phyloP scores from a whole-genome alignment of 352 stramenopile genomes.

The Globisporangium barbulae region DNA sequence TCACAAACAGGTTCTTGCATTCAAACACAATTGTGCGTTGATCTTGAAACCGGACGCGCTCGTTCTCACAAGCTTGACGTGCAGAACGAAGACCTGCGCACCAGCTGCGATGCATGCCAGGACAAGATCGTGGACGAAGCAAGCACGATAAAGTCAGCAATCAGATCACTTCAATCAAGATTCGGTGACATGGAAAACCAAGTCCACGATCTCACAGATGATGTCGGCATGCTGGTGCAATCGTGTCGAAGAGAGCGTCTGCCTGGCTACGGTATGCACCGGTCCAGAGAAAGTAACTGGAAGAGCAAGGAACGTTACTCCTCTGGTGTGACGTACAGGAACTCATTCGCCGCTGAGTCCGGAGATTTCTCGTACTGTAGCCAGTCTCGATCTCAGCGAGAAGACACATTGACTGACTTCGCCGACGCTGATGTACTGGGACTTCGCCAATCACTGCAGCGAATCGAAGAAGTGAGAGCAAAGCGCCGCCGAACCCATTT shows the following conservation, averaged over 20 bases:
- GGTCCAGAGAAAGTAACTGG: not conserved
- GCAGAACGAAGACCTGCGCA: slow-evolving; percentile 19
- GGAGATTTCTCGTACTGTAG: not conserved
- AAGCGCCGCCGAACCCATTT: slow-evolving; percentile 35
- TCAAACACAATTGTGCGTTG: not conserved
- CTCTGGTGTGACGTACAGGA: not conserved
- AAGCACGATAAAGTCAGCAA: slow-evolving; percentile 7
- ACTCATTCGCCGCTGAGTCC: not conserved
- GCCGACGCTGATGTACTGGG: slow-evolving; percentile 18
- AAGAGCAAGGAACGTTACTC: slow-evolving; percentile 5
- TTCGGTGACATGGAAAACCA: slow-evolving; percentile 27
- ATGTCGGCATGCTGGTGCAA: slow-evolving; percentile 25
- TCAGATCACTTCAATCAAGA: slow-evolving; percentile 21
- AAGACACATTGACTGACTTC: slow-evolving; percentile 10
- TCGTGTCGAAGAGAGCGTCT: slow-evolving; percentile 12
- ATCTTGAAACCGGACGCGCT: not conserved
- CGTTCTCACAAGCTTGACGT: not conserved
- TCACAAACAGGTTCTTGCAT: slow-evolving; percentile 15
- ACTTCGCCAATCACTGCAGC: slow-evolving; percentile 30
- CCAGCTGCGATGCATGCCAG: slow-evolving; percentile 19
- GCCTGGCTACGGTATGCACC: not conserved
- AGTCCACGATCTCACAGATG: slow-evolving; percentile 22
- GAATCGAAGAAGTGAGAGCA: slow-evolving; percentile 40
- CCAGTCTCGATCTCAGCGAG: slow-evolving; percentile 7
- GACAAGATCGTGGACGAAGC: slow-evolving; percentile 22